phyloP scores from a whole-genome alignment of 306 rosid genomes.

The Rosa lucieae region DNA sequence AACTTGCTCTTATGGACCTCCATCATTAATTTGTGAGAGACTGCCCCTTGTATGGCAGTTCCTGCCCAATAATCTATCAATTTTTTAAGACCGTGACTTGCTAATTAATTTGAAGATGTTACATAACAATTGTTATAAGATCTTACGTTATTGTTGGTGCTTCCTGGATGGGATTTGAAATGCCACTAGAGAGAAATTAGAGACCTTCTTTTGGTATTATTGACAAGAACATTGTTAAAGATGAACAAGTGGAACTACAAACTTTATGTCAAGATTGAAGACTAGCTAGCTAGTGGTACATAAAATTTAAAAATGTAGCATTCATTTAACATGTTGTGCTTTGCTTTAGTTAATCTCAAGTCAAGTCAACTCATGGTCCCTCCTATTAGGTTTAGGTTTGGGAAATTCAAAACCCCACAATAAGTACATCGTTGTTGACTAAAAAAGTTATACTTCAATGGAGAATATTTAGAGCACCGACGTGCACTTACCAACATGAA shows the following conservation, averaged over 20 bases:
- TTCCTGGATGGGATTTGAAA: too few relatives aligned
- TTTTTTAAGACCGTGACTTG: too few relatives aligned
- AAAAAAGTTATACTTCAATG: not conserved
- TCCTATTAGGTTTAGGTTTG: not conserved
- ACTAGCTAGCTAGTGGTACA: not conserved
- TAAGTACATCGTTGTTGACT: not conserved
- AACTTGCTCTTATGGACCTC: too few relatives aligned
- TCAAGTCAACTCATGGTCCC: slow-evolving; percentile 14
- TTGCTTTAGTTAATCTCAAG: not conserved
- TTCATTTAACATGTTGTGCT: not conserved
- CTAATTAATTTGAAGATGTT: too few relatives aligned
- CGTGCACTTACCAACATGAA: too few relatives aligned
- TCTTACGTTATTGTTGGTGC: too few relatives aligned
- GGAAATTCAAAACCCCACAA: not conserved
- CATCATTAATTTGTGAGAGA: too few relatives aligned
- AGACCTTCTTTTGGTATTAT: not conserved
- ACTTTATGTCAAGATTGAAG: not conserved
- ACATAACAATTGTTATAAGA: too few relatives aligned
- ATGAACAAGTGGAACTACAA: not conserved
- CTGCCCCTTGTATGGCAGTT: too few relatives aligned
- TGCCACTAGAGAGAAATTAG: not conserved
- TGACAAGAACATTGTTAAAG: not conserved
- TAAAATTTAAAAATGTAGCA: not conserved
- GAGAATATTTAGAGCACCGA: too few relatives aligned
- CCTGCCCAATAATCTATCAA: too few relatives aligned